Evolutionary conservation across 352 stramenopile species (phyloP).

Genomic region (Phytophthora citricola): DNA sequence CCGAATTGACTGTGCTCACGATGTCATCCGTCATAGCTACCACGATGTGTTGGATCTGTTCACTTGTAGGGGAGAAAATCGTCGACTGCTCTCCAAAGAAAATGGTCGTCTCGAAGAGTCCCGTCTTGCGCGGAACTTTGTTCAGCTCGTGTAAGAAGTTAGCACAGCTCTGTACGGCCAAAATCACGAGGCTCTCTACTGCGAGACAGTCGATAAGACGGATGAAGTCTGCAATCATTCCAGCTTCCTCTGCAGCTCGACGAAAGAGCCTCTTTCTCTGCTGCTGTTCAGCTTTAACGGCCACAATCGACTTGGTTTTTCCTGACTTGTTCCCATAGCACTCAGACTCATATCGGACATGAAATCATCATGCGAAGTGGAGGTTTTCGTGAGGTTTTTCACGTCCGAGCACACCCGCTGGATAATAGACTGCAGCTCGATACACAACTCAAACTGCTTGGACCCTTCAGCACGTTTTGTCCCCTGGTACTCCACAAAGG

Average conservation of each 20-base stretch:
- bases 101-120: conserved; percentile 95
- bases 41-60: conserved; percentile 91
- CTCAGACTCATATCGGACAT: conserved; percentile 48
- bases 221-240: conserved; percentile 94
- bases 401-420: conserved; percentile 92
- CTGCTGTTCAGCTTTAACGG: conserved; percentile 91
- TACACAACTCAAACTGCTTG: conserved; percentile 91
- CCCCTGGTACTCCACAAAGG: conserved; percentile 92
- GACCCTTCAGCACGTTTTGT: conserved; percentile 85
- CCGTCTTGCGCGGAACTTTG: conserved; percentile 87
- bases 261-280: conserved; percentile 85
- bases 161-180: conserved; percentile 85
- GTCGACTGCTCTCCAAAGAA: conserved; percentile 86
- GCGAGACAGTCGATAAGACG: conserved; percentile 93
- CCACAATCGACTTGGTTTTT: conserved; percentile 93
- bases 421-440: conserved; percentile 91
- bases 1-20: conserved; percentile 88
- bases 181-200: conserved; percentile 90
- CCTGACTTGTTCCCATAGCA: conserved; percentile 45
- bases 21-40: conserved; percentile 91
- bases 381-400: conserved; percentile 83
- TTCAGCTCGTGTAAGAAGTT: conserved; percentile 91
- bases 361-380: conserved; percentile 69
- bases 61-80: conserved; percentile 86
- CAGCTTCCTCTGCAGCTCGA: conserved; percentile 86